Evolutionary conservation across 2,329 filamentous ascomycete genomes (phyloP), one percentile per base, ranked within the genome.

Genomic region (Teratosphaeria nubilosa): DNA sequence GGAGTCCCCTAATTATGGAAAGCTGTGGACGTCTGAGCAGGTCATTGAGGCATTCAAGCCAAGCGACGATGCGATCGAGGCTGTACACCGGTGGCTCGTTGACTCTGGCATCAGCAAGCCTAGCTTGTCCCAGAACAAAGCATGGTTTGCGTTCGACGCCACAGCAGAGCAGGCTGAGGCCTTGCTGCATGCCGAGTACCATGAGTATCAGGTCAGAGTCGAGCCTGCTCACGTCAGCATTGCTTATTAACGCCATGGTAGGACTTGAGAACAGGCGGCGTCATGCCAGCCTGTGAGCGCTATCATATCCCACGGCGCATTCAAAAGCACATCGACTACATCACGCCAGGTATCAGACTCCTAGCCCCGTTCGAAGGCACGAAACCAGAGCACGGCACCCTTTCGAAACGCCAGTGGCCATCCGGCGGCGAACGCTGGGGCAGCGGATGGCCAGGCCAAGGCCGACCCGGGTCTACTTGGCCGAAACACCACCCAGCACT

Each of bases 121-220:
- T 60, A 67, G 68, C 5, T 71, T 73, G 51, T 73, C 70, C 57
- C 37, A 58, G 54, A 62, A 64, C 56, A 59, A 60, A 51, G 63
- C 74, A 64, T 78, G 75, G 75, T 63, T 78, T 51, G 73, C 75
- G 59, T 75, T 78, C 51, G 72, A 77, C 60, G 72, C 73, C 9
- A 66, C 70, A 0, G 72, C 71, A 7, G 59, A 62, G 3, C 69
- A 78, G 53, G 71, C 70, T 3, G 76, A 78, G 30, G 54, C 54
- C 14, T 63, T 78, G 6, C 65, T 77, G 20, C 68, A 70, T 62
- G 69, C 74, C 56, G 82, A 85, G 62, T 84, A 80, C 54, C 81
- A 83, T 58, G 77, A 84, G 31, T 80, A 82, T 59, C 82, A 86
- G 68, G 80, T 84, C 68, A 78, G 78, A 27, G 16, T 56, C 13